A percentile compares a stretch with the other conserved stretches of the same genome.
Evolutionary conservation across 768 basidiomycete species (phyloP).

Genomic region (Lyophyllum shimeji): DNA sequence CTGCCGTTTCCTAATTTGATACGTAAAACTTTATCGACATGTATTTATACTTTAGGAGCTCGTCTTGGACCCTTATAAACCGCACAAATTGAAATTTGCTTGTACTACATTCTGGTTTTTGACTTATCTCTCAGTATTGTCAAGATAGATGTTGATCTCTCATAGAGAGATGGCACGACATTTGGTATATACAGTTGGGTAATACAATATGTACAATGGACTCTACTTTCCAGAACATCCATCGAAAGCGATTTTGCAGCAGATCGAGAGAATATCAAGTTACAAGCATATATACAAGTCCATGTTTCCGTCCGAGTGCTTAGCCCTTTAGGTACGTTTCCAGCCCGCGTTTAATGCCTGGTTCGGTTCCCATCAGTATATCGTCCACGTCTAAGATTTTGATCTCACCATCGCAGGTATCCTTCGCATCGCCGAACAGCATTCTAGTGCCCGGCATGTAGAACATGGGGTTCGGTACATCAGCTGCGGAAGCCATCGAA

Average conservation of each 20-base stretch:
- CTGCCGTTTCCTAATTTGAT: neutral
- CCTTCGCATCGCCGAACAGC: conserved; percentile 91
- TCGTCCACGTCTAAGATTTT: neutral
- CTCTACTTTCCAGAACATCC: neutral
- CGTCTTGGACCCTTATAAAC: neutral
- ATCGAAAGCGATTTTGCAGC: neutral
- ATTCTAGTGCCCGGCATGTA: conserved; percentile 89
- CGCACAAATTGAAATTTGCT: neutral
- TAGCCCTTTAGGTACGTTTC: conserved; percentile 15
- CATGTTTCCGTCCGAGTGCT: neutral
- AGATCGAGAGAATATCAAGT: neutral
- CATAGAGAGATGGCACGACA: neutral
- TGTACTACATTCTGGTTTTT: neutral
- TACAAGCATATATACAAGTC: neutral
- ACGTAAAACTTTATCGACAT: neutral
- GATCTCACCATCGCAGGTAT: conserved; percentile 76
- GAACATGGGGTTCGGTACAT: conserved; percentile 93
- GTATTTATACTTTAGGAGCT: neutral
- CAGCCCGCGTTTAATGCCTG: conserved; percentile 18
- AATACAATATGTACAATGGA: neutral
- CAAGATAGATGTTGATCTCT: neutral
- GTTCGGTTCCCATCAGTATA: neutral
- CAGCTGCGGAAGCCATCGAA: conserved; percentile 45
- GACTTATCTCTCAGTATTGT: neutral
- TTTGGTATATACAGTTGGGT: neutral